Base-by-base conservation (phyloP, 768 basidiomycete species). In the Mycena floridula region DNA sequence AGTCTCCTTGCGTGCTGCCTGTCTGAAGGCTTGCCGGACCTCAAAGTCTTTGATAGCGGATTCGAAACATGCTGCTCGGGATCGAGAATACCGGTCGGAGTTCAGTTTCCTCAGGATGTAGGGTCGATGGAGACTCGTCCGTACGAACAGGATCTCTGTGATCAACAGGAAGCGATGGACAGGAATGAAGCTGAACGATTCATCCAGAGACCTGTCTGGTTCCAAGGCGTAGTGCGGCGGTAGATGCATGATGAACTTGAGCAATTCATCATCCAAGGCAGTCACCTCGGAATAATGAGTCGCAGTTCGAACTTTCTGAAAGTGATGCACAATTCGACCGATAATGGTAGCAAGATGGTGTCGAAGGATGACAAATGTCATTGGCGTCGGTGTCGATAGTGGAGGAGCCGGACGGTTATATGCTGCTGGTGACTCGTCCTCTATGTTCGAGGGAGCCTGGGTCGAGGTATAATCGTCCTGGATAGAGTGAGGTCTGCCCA, bases 401-500 rank as follows among this genome's bases (percentile, higher is more conserved):
- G 81, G 77, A 22, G 74, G 63, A 26, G 79, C 67, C 54, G 73
- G 79, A 44, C 69, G 69, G 37, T 73, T 66, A 40, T 63, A 55
- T 18, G 68, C 58, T 3, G 65, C 56, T 22, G 69, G 65, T 40
- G 72, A 67, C 47, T 80, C 78, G 46, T 82, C 82, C 30, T 84
- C 81, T 9, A 83, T 73, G 53, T 88, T 93, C 38, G 79, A 73
- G 11, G 89, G 89, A 5, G 79, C 71, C 41, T 77, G 72, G 0
- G 91, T 89, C 28, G 90, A 93, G 5, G 88, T 87, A 59, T 90
- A 94, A 43, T 82, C 84, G 54, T 91, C 88, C 56, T 91, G 87
- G 41, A 96, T 94, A 15, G 88, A 85, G 53, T 83, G 83, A 4
- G 93, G 93, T 51, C 93, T 74, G 26, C 93, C 93, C 15, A 95